Percentiles rank a stretch among this genome's conserved stretches.
phyloP scores from a whole-genome alignment of 2,329 filamentous ascomycete species.

The Camillea tinctor region DNA sequence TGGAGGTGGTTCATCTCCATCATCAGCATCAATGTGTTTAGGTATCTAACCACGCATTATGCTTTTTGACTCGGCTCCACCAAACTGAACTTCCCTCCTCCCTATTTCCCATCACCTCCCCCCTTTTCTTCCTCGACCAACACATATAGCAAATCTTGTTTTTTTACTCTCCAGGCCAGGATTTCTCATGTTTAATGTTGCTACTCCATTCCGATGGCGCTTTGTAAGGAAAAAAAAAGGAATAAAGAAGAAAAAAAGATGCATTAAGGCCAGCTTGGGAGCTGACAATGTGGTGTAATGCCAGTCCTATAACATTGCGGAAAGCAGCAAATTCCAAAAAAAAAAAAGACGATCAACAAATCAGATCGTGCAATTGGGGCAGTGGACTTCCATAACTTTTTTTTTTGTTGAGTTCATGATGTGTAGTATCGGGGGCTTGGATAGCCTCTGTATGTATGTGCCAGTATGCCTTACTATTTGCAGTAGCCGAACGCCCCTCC shows the following conservation, averaged over 20 bases:
- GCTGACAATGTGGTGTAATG: neutral
- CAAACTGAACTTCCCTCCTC: neutral
- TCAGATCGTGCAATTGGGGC: constrained; percentile 2
- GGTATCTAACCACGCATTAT: neutral
- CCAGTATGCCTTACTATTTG: constrained; percentile 30
- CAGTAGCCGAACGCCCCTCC: constrained; percentile 30
- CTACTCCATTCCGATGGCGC: neutral
- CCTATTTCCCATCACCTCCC: neutral
- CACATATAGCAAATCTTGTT: neutral
- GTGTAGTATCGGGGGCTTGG: constrained; percentile 21
- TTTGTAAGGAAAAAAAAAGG: neutral
- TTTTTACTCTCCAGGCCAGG: neutral
- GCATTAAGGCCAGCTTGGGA: neutral
- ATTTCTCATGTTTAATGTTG: neutral
- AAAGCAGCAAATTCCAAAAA: constrained; percentile 6
- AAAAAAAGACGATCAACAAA: constrained; percentile 6
- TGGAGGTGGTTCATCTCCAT: no score
- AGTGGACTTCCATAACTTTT: constrained; percentile 7
- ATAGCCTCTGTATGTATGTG: constrained; percentile 31
- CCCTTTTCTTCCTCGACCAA: neutral
- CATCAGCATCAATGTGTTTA: neutral
- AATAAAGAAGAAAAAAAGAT: neutral
- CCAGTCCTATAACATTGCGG: constrained; percentile 8
- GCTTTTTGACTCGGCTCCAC: neutral
- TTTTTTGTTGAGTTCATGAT: constrained; percentile 9